Base-by-base conservation (phyloP, 176 grass and related monocot genomes). In the Guadua angustifolia region DNA sequence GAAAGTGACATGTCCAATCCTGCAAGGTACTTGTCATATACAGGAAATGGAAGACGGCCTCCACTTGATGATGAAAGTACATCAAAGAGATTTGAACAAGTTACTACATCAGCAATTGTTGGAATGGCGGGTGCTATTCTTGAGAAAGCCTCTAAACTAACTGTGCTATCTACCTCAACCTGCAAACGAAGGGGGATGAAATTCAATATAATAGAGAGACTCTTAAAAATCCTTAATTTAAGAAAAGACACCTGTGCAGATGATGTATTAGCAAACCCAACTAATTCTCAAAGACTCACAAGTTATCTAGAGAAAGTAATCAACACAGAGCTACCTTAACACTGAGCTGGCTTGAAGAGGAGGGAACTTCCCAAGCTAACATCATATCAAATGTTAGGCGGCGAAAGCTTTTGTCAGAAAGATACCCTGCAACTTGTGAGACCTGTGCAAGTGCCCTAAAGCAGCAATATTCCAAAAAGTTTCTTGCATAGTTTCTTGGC, bases 301-400 rank as follows among this genome's bases (percentile, higher is more conserved):
- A 77, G 24, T 68, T 68, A 77, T 67, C 4, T 33, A n/a, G 16
- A 29, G 61, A 35, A 44, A 64, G 33, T 64, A 47, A 62, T 71
- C 9, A 77, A 57, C 59, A 32, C 6, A 77, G 77, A 83, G 49
- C 33, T 85, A 98, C 93, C 92, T 93, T 93, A 61, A 86, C 81
- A 49, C 53, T 68, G 69, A 82, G 82, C 71, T 98, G 91, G 69
- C 83, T 88, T 79, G 85, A 85, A 58, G 88, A 90, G 62, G 87
- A 84, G 67, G 95, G 89, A 69, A 88, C 71, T 66, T 98, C 95
- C 95, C 95, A 98, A 68, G 93, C 93, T 82, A 98, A 77, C 95
- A 98, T 98, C 95, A 98, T 98, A 73, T 98, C 95, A 93, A 98
- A 98, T 66, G 91, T 92, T 21, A 95, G 77, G 47, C 83, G 85